Conservation (phyloP, 441 rosid species). For the Populus hybrid region DNA sequence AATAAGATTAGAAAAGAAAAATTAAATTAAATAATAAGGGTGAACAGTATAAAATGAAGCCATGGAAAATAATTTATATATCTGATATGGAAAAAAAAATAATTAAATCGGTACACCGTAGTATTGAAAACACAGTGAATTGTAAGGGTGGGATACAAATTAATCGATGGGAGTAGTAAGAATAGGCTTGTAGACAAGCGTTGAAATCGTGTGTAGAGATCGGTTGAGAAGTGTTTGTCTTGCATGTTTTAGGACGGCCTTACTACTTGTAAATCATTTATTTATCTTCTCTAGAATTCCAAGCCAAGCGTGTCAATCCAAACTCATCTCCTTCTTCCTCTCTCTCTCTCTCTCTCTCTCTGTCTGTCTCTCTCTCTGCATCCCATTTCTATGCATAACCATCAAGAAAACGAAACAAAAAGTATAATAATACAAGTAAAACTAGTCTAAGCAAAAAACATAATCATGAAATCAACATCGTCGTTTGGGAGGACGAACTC, state of each 20-base stretch:
- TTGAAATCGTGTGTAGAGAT: slow-evolving; percentile 54
- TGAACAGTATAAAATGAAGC: too few species aligned
- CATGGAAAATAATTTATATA: too few species aligned
- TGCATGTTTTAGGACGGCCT: slow-evolving; percentile 22
- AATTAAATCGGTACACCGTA: too few species aligned
- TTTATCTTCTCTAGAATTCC: not conserved
- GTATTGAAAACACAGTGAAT: too few species aligned
- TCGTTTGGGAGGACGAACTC: slow-evolving; percentile 47
- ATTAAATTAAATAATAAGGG: too few species aligned
- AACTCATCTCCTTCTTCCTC: not conserved
- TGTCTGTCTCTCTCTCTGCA: too few species aligned
- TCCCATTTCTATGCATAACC: not conserved
- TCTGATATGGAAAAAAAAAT: too few species aligned
- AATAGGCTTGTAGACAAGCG: slow-evolving; percentile 31
- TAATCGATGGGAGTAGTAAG: not conserved
- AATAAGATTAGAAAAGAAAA: too few species aligned
- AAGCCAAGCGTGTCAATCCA: not conserved
- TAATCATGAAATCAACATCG: slow-evolving; percentile 46
- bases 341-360: too few species aligned
- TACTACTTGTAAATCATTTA: not conserved
- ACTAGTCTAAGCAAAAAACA: not conserved
- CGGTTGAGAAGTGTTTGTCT: slow-evolving; percentile 79
- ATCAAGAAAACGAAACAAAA: not conserved
- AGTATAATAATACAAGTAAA: not conserved
- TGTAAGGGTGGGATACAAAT: too few species aligned